These are phyloP conservation scores for Pseudocercospora crystallina DNA, from an alignment of 2,329 filamentous ascomycete genomes.

Conservation along the genomic window DNA sequence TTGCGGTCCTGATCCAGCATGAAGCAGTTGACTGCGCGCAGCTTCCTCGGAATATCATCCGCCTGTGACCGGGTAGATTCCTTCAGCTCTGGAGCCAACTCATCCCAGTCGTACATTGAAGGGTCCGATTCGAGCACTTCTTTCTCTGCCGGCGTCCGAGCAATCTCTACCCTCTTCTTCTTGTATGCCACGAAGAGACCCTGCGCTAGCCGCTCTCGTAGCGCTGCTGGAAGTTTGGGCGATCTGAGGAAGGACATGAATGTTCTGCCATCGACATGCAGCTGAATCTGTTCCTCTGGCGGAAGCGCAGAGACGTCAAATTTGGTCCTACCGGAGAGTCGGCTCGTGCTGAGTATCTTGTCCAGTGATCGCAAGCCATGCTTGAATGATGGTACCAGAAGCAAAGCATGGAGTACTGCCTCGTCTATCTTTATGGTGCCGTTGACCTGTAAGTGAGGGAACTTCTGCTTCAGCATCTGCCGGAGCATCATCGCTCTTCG, in stretches of 20 bases:
- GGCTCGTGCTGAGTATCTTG: slow-evolving; percentile 37
- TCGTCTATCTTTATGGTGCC: slow-evolving; percentile 36
- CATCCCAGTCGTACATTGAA: slow-evolving; percentile 37
- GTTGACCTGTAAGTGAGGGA: slow-evolving; percentile 33
- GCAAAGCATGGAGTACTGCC: slow-evolving; percentile 35
- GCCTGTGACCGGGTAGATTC: slow-evolving; percentile 37
- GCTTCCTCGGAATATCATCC: slow-evolving; percentile 38
- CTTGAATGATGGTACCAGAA: slow-evolving; percentile 36
- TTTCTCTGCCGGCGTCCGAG: slow-evolving; percentile 27
- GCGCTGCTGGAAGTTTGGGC: slow-evolving; percentile 32
- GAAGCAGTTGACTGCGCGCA: slow-evolving; percentile 37
- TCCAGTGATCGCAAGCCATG: slow-evolving; percentile 36
- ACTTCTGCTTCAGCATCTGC: slow-evolving; percentile 32
- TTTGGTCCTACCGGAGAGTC: slow-evolving; percentile 33
- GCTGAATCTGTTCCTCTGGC: slow-evolving; percentile 37
- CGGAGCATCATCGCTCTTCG: slow-evolving; percentile 36
- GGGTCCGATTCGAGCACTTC: slow-evolving; percentile 32
- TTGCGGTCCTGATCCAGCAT: slow-evolving; percentile 34
- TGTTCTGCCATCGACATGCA: slow-evolving; percentile 36
- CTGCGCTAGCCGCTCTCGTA: slow-evolving; percentile 36
- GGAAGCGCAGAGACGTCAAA: slow-evolving; percentile 37
- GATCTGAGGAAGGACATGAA: slow-evolving; percentile 37
- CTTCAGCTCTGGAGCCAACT: slow-evolving; percentile 34
- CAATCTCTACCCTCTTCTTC: slow-evolving; percentile 32
- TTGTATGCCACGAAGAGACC: slow-evolving; percentile 37